Percentiles rank a stretch among this genome's conserved stretches.
These are phyloP conservation scores for Reutealis trisperma DNA, from an alignment of 345 rosid species.

Conservation along the genomic window DNA sequence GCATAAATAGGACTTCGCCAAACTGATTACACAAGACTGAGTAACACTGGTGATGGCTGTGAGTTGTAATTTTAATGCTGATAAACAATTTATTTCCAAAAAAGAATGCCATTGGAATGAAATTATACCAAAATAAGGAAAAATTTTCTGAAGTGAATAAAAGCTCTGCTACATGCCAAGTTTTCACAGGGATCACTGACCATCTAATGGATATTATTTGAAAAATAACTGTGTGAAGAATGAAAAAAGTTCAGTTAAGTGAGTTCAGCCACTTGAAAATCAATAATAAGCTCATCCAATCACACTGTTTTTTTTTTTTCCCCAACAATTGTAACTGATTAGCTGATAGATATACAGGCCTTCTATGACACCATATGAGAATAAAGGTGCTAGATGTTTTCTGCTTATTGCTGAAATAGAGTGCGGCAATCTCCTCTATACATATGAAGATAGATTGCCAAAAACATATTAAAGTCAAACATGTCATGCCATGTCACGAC, in stretches of 20 bases:
- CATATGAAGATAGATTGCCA: background rate
- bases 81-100: no score
- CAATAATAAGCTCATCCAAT: background rate
- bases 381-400: background rate
- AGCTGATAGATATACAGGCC: background rate
- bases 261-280: background rate
- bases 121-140: background rate
- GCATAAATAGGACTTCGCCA: no score
- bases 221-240: background rate
- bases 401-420: background rate
- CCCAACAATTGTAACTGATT: background rate
- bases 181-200: background rate
- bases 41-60: no score
- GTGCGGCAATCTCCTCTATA: background rate
- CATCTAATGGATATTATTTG: background rate
- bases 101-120: no score
- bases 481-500: no score
- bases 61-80: no score
- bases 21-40: no score
- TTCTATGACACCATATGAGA: background rate
- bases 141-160: background rate
- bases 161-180: background rate
- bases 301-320: slow-evolving; percentile 8
- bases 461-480: background rate
- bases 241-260: background rate